Percentiles rank a stretch among this genome's conserved stretches.
Evolutionary conservation across 768 basidiomycete genomes (phyloP).

Genomic region (Trametes punicea): DNA sequence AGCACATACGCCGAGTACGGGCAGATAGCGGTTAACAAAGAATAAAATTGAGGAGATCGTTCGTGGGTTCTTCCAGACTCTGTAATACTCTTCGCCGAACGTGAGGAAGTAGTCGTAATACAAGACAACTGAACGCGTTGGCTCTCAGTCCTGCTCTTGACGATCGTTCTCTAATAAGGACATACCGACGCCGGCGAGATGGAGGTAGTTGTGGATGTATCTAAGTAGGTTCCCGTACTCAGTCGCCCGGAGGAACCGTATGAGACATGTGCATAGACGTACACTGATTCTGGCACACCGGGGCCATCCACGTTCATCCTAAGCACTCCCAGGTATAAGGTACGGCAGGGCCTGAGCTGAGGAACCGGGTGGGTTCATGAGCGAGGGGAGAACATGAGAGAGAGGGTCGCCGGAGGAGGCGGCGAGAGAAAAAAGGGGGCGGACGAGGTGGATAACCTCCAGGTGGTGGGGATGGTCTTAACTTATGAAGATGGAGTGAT

Average conservation of each 20-base stretch:
- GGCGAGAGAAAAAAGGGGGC: neutral
- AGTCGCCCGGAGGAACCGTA: conserved; percentile 7
- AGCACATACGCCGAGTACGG: conserved; percentile 34
- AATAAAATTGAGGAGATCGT: conserved; percentile 41
- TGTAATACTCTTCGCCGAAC: conserved; percentile 37
- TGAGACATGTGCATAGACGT: neutral
- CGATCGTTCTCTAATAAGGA: too few species aligned
- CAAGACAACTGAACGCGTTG: conserved; percentile 23
- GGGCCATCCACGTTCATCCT: conserved; percentile 15
- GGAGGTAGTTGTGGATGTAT: conserved; percentile 25
- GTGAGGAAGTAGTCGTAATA: conserved; percentile 33
- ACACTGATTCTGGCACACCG: conserved; percentile 11
- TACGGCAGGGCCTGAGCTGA: neutral
- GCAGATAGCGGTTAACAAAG: conserved; percentile 48
- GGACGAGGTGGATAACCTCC: neutral
- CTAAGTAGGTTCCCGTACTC: conserved; percentile 4
- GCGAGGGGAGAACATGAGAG: conserved; percentile 10
- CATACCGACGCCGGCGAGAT: conserved; percentile 25
- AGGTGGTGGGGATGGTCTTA: neutral
- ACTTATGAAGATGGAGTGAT: neutral
- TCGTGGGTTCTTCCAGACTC: conserved; percentile 44
- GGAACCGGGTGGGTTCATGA: neutral
- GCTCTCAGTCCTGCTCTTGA: neutral
- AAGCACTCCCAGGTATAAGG: neutral
- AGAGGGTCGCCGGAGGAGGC: neutral